phyloP scores from a whole-genome alignment of 441 rosid species.

The Arabidopsis hybrid region DNA sequence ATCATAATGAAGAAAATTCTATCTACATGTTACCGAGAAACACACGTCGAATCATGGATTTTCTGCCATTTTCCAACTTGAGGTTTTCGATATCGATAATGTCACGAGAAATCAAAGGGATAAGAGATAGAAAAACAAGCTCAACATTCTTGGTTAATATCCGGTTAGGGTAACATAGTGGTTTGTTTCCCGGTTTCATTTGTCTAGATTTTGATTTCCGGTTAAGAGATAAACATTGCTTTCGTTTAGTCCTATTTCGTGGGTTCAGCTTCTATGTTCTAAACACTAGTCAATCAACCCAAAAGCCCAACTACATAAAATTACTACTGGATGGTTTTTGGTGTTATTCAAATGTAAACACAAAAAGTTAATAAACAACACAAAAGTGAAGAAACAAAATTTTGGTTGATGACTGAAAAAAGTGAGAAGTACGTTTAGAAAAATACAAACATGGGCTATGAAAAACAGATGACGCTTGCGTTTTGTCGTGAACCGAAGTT shows the following conservation, averaged over 20 bases:
- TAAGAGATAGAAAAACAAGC: neutral
- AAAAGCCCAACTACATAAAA: neutral
- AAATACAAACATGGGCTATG: conserved; percentile 31
- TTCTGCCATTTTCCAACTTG: neutral
- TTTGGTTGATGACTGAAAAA: conserved; percentile 14
- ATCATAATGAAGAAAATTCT: neutral
- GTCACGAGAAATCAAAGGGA: neutral
- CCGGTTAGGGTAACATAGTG: too few relatives aligned
- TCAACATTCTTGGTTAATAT: neutral
- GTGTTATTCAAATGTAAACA: conserved; percentile 4
- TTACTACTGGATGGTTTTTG: neutral
- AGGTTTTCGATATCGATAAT: neutral
- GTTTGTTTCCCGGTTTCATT: neutral
- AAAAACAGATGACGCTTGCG: conserved; percentile 33
- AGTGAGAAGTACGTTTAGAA: conserved; percentile 7
- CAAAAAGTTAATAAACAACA: neutral
- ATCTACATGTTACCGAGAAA: neutral
- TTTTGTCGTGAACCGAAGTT: conserved; percentile 45
- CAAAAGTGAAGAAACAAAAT: neutral
- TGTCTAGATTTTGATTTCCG: neutral
- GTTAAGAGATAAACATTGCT: neutral
- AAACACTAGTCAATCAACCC: conserved; percentile 4
- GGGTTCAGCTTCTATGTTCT: neutral
- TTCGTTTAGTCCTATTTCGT: neutral
- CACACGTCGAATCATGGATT: neutral